Conservation (phyloP, 2,329 filamentous ascomycete genomes). For the Stagonosporopsis chrysanthemi region DNA sequence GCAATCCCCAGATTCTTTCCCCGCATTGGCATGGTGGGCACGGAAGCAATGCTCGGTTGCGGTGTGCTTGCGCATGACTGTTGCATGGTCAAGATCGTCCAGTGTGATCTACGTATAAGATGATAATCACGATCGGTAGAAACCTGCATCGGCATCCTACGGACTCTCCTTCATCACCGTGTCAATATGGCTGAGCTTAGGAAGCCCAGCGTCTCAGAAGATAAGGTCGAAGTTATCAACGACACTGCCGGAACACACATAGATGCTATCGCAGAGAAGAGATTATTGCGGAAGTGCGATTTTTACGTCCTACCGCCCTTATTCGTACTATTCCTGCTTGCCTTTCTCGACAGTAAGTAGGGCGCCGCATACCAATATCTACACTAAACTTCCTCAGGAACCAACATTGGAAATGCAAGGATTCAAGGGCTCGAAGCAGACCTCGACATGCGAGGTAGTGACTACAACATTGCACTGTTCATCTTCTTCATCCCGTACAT, state of each 20-base stretch:
- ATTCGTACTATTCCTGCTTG: conserved; percentile 50
- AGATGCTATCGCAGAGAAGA: conserved; percentile 53
- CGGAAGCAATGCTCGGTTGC: conserved; percentile 3
- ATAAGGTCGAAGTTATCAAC: conserved; percentile 38
- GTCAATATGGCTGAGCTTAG: conserved; percentile 23
- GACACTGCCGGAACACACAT: conserved; percentile 35
- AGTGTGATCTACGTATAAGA: conserved; percentile 5
- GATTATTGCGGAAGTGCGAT: conserved; percentile 58
- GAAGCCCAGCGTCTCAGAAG: conserved; percentile 19
- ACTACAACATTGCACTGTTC: conserved; percentile 50
- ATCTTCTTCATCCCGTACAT: conserved; percentile 52
- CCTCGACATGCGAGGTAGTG: conserved; percentile 46
- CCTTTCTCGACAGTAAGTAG: conserved; percentile 45
- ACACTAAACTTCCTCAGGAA: conserved; percentile 7
- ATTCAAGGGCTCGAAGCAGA: conserved; percentile 51
- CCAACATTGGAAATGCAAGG: conserved; percentile 49
- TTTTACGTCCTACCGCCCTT: conserved; percentile 58
- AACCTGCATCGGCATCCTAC: not conserved
- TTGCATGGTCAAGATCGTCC: not conserved
- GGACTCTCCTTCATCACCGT: not conserved
- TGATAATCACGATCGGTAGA: not conserved
- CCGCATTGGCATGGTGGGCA: conserved; percentile 14
- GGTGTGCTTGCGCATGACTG: conserved; percentile 8
- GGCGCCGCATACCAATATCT: not conserved
- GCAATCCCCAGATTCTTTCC: conserved; percentile 6